Conservation (phyloP, 176 grass and related monocot genomes). For the Rhipidocladum racemiflorum region DNA sequence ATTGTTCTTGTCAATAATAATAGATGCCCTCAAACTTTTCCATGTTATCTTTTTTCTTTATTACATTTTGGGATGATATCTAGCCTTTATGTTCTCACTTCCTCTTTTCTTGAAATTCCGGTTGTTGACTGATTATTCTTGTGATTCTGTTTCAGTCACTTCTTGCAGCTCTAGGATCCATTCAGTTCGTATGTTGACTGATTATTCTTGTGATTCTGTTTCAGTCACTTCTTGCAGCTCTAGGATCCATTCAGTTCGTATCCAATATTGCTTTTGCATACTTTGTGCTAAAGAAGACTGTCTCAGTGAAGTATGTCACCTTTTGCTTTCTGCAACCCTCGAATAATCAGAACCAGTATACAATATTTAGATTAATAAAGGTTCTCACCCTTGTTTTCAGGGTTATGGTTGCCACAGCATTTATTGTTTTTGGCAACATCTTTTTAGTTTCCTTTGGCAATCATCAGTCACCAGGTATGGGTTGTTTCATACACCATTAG, state of each 20-base stretch:
- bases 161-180: slow-evolving; percentile 91
- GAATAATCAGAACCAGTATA: background rate
- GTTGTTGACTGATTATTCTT: slow-evolving; percentile 19
- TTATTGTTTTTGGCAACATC: slow-evolving; percentile 93
- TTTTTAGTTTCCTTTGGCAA: slow-evolving; percentile 97
- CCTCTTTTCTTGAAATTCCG: background rate
- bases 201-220: slow-evolving; percentile 39
- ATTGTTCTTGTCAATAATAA: too few species aligned
- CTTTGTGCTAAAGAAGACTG: slow-evolving; percentile 85
- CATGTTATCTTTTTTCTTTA: background rate
- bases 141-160: slow-evolving; percentile 75
- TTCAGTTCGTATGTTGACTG: slow-evolving; percentile 53
- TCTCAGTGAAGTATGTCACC: slow-evolving; percentile 74
- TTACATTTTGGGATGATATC: background rate
- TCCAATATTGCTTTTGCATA: slow-evolving; percentile 97
- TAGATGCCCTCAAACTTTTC: too few species aligned
- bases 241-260: slow-evolving; percentile 93
- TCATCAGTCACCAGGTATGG: slow-evolving; percentile 92
- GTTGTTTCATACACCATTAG: slow-evolving; percentile 21
- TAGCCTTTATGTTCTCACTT: background rate
- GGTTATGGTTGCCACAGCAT: slow-evolving; percentile 78
- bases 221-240: slow-evolving; percentile 95
- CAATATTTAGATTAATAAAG: slow-evolving; percentile 18
- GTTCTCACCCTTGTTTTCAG: slow-evolving; percentile 47
- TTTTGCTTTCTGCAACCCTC: slow-evolving; percentile 20